A percentile compares a stretch with the other conserved stretches of the same genome.
Conservation (phyloP, 2,329 filamentous ascomycete species). For the Beauveria sp. region DNA sequence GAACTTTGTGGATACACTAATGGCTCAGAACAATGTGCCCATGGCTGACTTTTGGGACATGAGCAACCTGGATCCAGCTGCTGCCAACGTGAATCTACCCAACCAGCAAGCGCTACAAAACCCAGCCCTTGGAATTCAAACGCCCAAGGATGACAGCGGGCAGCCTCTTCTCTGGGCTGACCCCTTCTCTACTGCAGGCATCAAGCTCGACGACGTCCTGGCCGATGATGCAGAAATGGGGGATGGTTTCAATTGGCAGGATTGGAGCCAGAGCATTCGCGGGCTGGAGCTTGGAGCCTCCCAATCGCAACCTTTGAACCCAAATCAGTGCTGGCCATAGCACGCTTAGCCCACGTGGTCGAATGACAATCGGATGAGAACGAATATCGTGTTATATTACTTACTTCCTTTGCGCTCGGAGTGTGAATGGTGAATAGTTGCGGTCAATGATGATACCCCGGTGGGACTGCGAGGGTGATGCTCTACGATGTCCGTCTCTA, state of each 20-base stretch:
- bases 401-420: neutral
- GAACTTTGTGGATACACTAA: neutral
- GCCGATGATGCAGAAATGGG: conserved; percentile 33
- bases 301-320: conserved; percentile 12
- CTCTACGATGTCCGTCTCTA: neutral
- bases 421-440: neutral
- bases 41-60: conserved; percentile 9
- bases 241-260: conserved; percentile 41
- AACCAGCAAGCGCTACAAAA: conserved; percentile 16
- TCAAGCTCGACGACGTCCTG: conserved; percentile 20
- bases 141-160: conserved; percentile 25
- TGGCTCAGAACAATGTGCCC: neutral
- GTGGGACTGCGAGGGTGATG: neutral
- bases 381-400: too few relatives aligned
- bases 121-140: conserved; percentile 17
- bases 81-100: conserved; percentile 2
- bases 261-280: conserved; percentile 37
- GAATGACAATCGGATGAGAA: neutral
- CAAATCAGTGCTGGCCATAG: conserved; percentile 3
- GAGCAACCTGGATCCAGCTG: neutral
- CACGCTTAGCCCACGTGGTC: neutral
- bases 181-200: conserved; percentile 22
- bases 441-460: neutral
- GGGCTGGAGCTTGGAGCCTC: conserved; percentile 29
- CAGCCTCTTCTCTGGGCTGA: conserved; percentile 37